Percentiles rank a stretch among this genome's conserved stretches.
Evolutionary conservation across 2,329 filamentous ascomycete species (phyloP).

Genomic region (Trichoderma oligosporum): DNA sequence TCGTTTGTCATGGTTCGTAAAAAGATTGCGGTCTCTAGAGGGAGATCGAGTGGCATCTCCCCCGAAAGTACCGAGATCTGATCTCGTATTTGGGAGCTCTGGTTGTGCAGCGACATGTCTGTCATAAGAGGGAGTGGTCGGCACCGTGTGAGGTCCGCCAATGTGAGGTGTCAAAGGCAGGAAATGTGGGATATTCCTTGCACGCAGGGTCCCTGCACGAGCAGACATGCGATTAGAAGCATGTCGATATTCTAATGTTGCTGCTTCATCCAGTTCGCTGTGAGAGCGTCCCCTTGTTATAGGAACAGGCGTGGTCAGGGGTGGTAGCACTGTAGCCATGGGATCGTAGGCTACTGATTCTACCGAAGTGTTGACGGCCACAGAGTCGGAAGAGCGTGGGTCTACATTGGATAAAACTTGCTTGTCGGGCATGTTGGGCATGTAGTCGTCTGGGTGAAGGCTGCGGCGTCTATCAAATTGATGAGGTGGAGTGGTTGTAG

Average conservation of each 20-base stretch:
- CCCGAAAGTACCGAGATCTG: conserved; percentile 31
- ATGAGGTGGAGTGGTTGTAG: conserved; percentile 40
- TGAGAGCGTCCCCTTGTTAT: conserved; percentile 27
- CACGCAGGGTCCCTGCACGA: conserved; percentile 41
- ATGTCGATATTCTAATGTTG: conserved; percentile 27
- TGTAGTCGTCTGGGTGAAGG: conserved; percentile 53
- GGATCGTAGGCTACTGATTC: conserved; percentile 38
- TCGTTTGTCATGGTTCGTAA: conserved; percentile 60
- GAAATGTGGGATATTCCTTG: conserved; percentile 42
- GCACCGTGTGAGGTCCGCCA: conserved; percentile 30
- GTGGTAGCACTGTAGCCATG: conserved; percentile 38
- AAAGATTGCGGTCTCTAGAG: conserved; percentile 61
- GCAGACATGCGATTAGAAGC: conserved; percentile 28
- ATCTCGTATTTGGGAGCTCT: conserved; percentile 41
- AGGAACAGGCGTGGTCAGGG: conserved; percentile 22
- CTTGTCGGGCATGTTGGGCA: conserved; percentile 39
- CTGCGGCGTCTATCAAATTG: conserved; percentile 53
- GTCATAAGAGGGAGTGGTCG: conserved; percentile 38
- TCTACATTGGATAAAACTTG: conserved; percentile 28
- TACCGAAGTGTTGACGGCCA: conserved; percentile 26
- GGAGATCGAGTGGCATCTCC: conserved; percentile 51
- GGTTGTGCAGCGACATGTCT: conserved; percentile 36
- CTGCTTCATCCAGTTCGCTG: conserved; percentile 27
- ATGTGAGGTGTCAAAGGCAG: conserved; percentile 36
- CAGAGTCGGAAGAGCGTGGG: conserved; percentile 27